A percentile compares a stretch with the other conserved stretches of the same genome.
Evolutionary conservation across 169 alveolate species (phyloP).

Genomic region (Plasmodium berghei): DNA sequence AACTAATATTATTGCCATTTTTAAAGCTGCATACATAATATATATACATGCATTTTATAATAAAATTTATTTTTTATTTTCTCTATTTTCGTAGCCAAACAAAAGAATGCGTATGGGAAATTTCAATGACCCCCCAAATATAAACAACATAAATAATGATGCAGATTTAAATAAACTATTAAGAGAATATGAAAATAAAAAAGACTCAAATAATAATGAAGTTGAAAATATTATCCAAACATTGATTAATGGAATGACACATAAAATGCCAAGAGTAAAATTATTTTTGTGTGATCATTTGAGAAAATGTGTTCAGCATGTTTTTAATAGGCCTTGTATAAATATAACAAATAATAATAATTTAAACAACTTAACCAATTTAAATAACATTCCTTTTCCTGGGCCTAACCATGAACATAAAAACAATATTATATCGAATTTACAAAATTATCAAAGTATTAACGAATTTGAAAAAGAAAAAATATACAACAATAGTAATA

Average conservation of each 20-base stretch:
- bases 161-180: conserved; percentile 25
- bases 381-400: neutral
- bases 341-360: neutral
- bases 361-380: conserved; percentile 1
- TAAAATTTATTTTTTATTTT: neutral
- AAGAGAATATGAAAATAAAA: conserved; percentile 38
- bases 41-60: neutral
- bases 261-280: conserved; percentile 55
- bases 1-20: neutral
- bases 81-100: conserved; percentile 19
- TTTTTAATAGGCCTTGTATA: conserved; percentile 76
- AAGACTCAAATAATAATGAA: conserved; percentile 28
- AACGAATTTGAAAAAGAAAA: conserved; percentile 1
- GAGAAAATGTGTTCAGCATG: conserved; percentile 83
- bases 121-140: conserved; percentile 14
- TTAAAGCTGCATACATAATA: neutral
- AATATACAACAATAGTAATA: conserved; percentile 1
- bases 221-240: conserved; percentile 30
- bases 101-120: conserved; percentile 45
- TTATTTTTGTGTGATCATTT: conserved; percentile 82
- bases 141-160: conserved; percentile 9
- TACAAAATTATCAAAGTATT: neutral
- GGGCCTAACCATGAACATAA: neutral
- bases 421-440: neutral
- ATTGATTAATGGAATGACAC: conserved; percentile 17